Base-by-base conservation (phyloP, 257 asterid genomes). In the Haberlea rhodopensis region DNA sequence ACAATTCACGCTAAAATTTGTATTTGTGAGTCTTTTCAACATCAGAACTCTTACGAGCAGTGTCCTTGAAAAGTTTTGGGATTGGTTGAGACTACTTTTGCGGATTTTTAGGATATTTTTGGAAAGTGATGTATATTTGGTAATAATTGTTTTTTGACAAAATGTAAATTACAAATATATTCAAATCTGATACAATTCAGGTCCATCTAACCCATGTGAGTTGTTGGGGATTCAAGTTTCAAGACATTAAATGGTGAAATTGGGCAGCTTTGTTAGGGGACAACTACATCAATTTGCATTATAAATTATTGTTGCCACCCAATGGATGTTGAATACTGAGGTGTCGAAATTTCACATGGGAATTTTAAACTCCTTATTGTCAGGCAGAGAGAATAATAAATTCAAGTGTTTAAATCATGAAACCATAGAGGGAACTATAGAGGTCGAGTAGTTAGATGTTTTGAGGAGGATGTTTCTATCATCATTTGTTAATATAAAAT, bases 141-240 rank as follows among this genome's bases (percentile, higher is more conserved):
- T n/a, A n/a, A n/a, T n/a, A n/a, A n/a, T n/a, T n/a, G n/a, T n/a
- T n/a, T n/a, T n/a, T n/a, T n/a, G n/a, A n/a, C n/a, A n/a, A n/a
- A n/a, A n/a, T n/a, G n/a, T n/a, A n/a, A n/a, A n/a, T n/a, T n/a
- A n/a, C n/a, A n/a, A n/a, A n/a, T n/a, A n/a, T n/a, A n/a, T n/a
- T n/a, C n/a, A n/a, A n/a, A n/a, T n/a, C n/a, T n/a, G n/a, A 64
- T 60, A 62, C 71, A 67, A 54, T 45, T 16, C 48, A 43, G 63
- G 75, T 55, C 16, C 53, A 75, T 69, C 90, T 68, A 78, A 73
- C 82, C 73, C 87, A 78, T 71, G 84, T 81, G 87, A 60, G 69
- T 43, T 78, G 87, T 71, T 71, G 74, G 78, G 63, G 31, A 70
- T 67, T 62, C 69, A 26, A 65, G 43, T 66, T 66, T 78, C 75